Percentiles rank a stretch among this genome's conserved stretches.
These are phyloP conservation scores for Gossypium stocksii DNA, from an alignment of 345 rosid species.

Conservation along the genomic window DNA sequence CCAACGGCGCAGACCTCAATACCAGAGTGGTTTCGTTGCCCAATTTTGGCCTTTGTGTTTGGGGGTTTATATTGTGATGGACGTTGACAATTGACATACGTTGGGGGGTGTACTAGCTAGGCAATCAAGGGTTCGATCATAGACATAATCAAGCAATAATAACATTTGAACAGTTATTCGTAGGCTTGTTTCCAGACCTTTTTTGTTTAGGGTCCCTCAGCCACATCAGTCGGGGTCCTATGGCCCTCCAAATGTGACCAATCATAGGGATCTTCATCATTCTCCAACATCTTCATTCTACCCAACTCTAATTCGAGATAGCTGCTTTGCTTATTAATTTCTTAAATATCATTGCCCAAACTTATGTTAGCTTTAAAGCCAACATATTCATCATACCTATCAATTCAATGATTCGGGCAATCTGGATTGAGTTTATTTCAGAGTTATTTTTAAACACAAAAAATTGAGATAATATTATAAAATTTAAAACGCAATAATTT, in stretches of 20 bases:
- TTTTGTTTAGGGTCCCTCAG: not conserved
- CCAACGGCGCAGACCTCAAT: conserved; percentile 33
- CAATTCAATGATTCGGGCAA: too few species aligned
- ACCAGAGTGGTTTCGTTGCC: conserved; percentile 30
- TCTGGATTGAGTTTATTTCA: too few species aligned
- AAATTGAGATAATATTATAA: too few species aligned
- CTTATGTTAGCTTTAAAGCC: not conserved
- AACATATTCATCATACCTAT: not conserved
- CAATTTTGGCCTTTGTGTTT: not conserved
- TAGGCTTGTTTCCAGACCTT: not conserved
- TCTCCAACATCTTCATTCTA: not conserved
- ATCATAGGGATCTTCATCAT: not conserved
- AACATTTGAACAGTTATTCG: not conserved
- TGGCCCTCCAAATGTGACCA: not conserved
- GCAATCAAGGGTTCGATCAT: not conserved
- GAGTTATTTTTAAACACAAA: too few species aligned
- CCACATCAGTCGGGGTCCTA: not conserved
- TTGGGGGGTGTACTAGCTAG: not conserved
- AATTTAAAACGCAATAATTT: too few species aligned
- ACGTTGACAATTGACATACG: conserved; percentile 13
- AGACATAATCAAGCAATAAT: not conserved
- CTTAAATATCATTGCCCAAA: not conserved
- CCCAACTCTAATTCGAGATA: not conserved
- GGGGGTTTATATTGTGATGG: not conserved
- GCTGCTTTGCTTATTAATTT: not conserved